These are phyloP conservation scores for Boletus pseudopeckii DNA, from an alignment of 768 basidiomycete species.

Conservation along the genomic window DNA sequence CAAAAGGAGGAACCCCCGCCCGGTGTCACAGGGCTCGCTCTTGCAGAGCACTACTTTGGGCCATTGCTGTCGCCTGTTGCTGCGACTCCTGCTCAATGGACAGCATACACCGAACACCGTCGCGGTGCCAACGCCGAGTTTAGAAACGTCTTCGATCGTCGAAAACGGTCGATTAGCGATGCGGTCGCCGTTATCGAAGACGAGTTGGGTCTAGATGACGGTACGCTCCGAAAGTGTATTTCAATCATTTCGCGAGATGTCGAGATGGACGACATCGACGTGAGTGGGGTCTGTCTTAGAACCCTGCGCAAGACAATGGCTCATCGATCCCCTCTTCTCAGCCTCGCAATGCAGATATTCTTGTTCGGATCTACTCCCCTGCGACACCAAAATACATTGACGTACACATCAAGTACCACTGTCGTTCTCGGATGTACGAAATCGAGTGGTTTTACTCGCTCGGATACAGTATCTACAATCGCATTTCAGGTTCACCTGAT, in stretches of 20 bases:
- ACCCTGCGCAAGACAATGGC: too few relatives aligned
- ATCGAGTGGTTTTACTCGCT: slow-evolving; percentile 11
- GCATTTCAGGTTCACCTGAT: not conserved
- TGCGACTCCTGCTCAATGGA: not conserved
- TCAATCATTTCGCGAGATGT: not conserved
- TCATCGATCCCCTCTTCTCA: not conserved
- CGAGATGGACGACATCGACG: not conserved
- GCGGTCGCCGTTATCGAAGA: slow-evolving; percentile 2
- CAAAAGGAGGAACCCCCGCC: too few relatives aligned
- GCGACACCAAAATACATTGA: slow-evolving; percentile 13
- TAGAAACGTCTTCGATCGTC: too few relatives aligned
- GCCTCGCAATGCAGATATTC: not conserved
- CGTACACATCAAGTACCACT: slow-evolving; percentile 14
- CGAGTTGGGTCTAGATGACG: not conserved
- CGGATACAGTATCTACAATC: slow-evolving; percentile 3
- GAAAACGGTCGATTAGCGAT: too few relatives aligned
- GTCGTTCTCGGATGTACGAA: not conserved
- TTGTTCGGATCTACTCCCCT: slow-evolving; percentile 5
- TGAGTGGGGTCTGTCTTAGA: not conserved
- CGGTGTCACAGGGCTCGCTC: too few relatives aligned
- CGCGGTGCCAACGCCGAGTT: not conserved
- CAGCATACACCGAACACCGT: slow-evolving; percentile 5
- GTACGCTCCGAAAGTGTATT: slow-evolving; percentile 9
- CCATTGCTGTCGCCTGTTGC: slow-evolving; percentile 7
- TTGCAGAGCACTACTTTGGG: too few relatives aligned